Base-by-base conservation (phyloP, 768 basidiomycete genomes). In the Rhodotorula babjevae region DNA sequence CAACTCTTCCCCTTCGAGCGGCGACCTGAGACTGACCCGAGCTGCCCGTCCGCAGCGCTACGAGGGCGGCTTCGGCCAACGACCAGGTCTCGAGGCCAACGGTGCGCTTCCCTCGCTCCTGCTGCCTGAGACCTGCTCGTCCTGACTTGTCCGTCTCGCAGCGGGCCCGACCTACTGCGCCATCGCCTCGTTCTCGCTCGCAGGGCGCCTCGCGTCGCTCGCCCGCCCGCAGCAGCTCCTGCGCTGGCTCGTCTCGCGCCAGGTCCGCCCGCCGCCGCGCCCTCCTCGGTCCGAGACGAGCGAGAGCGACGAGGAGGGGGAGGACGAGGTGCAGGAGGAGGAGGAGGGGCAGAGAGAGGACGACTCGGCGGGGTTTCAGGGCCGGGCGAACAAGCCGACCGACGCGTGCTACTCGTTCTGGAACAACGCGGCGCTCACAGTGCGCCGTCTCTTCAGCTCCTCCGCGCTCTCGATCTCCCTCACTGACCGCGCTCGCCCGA, bases 331-430 rank as follows among this genome's bases (percentile, higher is more conserved):
- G 9, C 59, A 29, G 12, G 52, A 40, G 0, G 59, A 56, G 11
- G 58, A 25, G 11, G 73, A 69, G 0, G 64, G 58, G 25, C 50
- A 11, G 19, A 49, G 33, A 42, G 0, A 18, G 36, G 16, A 46
- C 25, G 71, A 77, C 0, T 83, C 84, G 0, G 92, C 92, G 0
- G 95, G 95, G 0, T 96, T 93, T 79, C 84, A 89, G 76, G 95
- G 95, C 4, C 85, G 95, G 33, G 92, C 92, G 3, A 88, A 87
- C 69, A 99, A 99, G 82, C 83, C 85, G 9, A 86, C 89, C 11
- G 95, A 98, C 74, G 91, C 93, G 6, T 99, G 95, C 80, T 99
- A 99, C 81, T 91, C 90, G 74, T 98, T 96, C 81, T 99, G 95
- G 95, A 90, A 89, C 76, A 89, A 91, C 7, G 93, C 88, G 16